Evolutionary conservation across 768 basidiomycete species (phyloP).

Genomic region (Hysterangium stoloniferum): DNA sequence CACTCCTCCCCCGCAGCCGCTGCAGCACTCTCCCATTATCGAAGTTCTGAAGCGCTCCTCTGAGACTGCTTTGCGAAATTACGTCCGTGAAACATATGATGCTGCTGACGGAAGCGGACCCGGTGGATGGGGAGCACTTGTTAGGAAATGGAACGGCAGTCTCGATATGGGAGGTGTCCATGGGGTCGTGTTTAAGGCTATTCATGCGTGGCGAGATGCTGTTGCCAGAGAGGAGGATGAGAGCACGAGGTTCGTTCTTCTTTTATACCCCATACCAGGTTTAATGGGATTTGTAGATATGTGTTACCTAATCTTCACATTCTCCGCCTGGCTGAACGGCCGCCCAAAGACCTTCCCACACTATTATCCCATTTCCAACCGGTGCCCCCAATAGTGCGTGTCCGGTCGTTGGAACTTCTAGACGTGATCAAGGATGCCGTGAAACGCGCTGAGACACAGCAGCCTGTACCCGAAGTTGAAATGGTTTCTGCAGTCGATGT

Average conservation of each 20-base stretch:
- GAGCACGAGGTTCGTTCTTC: slow-evolving; percentile 53
- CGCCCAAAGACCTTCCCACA: slow-evolving; percentile 57
- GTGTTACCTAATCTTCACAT: slow-evolving; percentile 69
- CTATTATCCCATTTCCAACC: slow-evolving; percentile 53
- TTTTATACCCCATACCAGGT: slow-evolving; percentile 2
- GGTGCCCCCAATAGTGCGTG: slow-evolving; percentile 56
- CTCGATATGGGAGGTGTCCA: slow-evolving; percentile 37
- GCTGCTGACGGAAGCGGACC: slow-evolving; percentile 51
- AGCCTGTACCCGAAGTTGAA: slow-evolving; percentile 15
- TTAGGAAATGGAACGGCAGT: slow-evolving; percentile 77
- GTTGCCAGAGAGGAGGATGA: slow-evolving; percentile 82
- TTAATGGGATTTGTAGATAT: slow-evolving; percentile 38
- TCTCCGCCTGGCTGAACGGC: slow-evolving; percentile 64
- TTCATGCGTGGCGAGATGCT: slow-evolving; percentile 80
- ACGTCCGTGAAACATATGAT: slow-evolving; percentile 67
- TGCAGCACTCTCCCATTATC: slow-evolving; percentile 48
- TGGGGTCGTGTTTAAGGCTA: slow-evolving; percentile 54
- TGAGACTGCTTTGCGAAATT: slow-evolving; percentile 67
- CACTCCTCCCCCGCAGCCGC: slow-evolving; percentile 85
- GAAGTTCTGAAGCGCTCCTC: slow-evolving; percentile 66
- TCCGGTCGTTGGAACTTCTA: slow-evolving; percentile 55
- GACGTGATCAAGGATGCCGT: slow-evolving; percentile 50
- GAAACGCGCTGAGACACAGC: slow-evolving; percentile 21
- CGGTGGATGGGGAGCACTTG: slow-evolving; percentile 71
- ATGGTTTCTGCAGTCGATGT: slow-evolving; percentile 10